Base-by-base conservation (phyloP, 2,329 filamentous ascomycete species). In the Sporothrix luriei region DNA sequence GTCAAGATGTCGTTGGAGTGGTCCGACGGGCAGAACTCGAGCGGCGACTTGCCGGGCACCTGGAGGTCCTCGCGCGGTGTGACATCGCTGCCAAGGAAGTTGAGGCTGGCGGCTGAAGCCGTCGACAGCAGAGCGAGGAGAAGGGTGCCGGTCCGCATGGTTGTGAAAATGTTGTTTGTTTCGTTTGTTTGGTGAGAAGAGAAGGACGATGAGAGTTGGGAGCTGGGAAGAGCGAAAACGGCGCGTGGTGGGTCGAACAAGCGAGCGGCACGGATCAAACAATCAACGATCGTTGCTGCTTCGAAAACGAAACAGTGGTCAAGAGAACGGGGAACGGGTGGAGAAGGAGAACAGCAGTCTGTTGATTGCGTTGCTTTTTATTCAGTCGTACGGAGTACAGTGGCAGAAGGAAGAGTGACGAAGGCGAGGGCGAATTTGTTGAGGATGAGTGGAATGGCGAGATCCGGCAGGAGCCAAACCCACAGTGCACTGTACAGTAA, bases 41-140 rank as follows among this genome's bases (percentile, higher is more conserved):
- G 85, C 40, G 95, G 94, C 77, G 94, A 97, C 66, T 94, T 84
- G 78, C 95, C 94, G 0, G 92, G 90, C 19, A 97, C 91, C 73
- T 89, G 85, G 78, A 86, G 83, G 59, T 86, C 81, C 33, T 83
- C 82, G 70, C 82, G 82, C 66, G 82, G 79, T 68, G 82, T 80
- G 70, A 83, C 78, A 59, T 82, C 80, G 71, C 78, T 76, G 74
- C 82, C 81, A 72, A 85, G 85, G 76, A 81, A 79, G 76, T 78
- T 79, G 73, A 81, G 83, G 71, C 80, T 78, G 29, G 73, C 71
- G 38, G 71, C 73, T 73, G 77, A 78, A 70, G 82, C 82, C 69
- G 84, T 79, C 69, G 82, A 78, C 70, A 86, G 76, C 70, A 83
- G 80, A 72, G 82, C 81, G 73, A 84, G 76, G 73, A 82, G 77